Conservation (phyloP, 148 eudicot species). For the Amaranthus hypochondriacus region DNA sequence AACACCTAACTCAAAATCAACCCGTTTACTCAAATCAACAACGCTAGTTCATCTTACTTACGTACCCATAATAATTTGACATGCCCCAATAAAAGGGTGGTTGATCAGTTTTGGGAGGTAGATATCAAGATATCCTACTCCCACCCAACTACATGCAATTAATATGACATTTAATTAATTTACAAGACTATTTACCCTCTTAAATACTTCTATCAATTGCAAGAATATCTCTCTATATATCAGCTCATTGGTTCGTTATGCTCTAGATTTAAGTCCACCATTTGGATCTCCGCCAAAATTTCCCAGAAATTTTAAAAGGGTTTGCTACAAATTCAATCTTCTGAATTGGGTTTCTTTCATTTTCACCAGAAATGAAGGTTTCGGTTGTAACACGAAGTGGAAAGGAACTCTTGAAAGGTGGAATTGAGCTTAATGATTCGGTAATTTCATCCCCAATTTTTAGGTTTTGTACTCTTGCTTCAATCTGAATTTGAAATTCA, state of each 20-base stretch:
- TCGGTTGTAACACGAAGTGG: slow-evolving; percentile 72
- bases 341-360: slow-evolving; percentile 28
- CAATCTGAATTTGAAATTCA: neutral
- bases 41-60: too few species aligned
- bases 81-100: too few species aligned
- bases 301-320: slow-evolving; percentile 21
- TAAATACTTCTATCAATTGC: slow-evolving; percentile 4
- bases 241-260: slow-evolving; percentile 22
- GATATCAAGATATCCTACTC: slow-evolving; percentile 22
- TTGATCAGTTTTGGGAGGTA: too few species aligned
- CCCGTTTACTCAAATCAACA: too few species aligned
- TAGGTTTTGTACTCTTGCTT: slow-evolving; percentile 7
- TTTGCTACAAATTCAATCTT: slow-evolving; percentile 8
- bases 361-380: slow-evolving; percentile 59
- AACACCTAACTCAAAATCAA: too few species aligned
- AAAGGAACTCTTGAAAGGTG: slow-evolving; percentile 70
- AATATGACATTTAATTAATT: slow-evolving; percentile 9
- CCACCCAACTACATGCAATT: slow-evolving; percentile 38
- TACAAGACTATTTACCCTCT: neutral
- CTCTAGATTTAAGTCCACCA: slow-evolving; percentile 17
- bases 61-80: too few species aligned
- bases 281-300: slow-evolving; percentile 17
- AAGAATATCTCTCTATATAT: slow-evolving; percentile 8
- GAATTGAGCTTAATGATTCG: slow-evolving; percentile 68
- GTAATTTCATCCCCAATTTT: slow-evolving; percentile 37